Evolutionary conservation across 2,329 filamentous ascomycete species (phyloP).

Genomic region (Hypoxylon sp.): DNA sequence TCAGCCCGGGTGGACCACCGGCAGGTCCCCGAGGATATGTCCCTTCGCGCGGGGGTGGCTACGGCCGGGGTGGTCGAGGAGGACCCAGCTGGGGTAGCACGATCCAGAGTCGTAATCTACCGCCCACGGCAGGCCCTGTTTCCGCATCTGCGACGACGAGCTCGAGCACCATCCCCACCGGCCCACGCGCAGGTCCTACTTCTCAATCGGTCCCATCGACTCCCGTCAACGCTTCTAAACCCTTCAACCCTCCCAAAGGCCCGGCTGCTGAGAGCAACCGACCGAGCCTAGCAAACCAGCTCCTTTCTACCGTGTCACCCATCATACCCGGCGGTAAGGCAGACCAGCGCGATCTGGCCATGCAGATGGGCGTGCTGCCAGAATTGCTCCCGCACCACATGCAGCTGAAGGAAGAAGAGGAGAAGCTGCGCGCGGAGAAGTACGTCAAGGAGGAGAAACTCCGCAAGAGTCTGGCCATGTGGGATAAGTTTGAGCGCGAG

Average conservation of each 20-base stretch:
- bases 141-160: constrained; percentile 60
- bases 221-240: constrained; percentile 58
- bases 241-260: constrained; percentile 72
- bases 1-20: constrained; percentile 66
- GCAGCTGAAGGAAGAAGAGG: constrained; percentile 71
- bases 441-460: constrained; percentile 69
- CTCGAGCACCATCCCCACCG: constrained; percentile 52
- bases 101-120: constrained; percentile 52
- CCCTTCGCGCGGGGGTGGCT: constrained; percentile 62
- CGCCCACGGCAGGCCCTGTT: constrained; percentile 50
- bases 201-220: constrained; percentile 58
- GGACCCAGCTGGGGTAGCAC: constrained; percentile 59
- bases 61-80: constrained; percentile 62
- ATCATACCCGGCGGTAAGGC: constrained; percentile 70
- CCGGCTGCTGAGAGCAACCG: constrained; percentile 59
- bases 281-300: constrained; percentile 66
- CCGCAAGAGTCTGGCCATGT: constrained; percentile 66
- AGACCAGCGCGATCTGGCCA: constrained; percentile 63
- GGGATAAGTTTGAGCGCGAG: constrained; percentile 70
- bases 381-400: constrained; percentile 69
- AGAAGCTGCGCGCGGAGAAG: constrained; percentile 69
- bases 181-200: constrained; percentile 50
- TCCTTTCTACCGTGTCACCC: constrained; percentile 66
- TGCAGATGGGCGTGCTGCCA: constrained; percentile 64
- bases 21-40: constrained; percentile 70